These are phyloP conservation scores for Nadsonia fulvescens DNA, from an alignment of 805 yeast genomes.

Conservation along the genomic window DNA sequence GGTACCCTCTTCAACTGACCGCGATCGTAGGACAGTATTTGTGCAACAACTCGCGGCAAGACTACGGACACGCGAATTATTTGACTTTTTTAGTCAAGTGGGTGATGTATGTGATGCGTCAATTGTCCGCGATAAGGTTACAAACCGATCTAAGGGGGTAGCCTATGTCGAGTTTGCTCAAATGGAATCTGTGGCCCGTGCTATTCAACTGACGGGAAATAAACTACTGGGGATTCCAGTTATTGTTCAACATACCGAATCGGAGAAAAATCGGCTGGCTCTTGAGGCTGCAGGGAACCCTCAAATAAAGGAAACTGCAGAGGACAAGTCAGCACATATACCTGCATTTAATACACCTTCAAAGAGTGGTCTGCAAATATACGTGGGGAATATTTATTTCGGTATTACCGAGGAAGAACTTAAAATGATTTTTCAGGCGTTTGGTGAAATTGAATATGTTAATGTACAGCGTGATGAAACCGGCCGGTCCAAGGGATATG, in stretches of 20 bases:
- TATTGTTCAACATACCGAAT: constrained; percentile 18
- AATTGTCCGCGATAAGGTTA: constrained; percentile 17
- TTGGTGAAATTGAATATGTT: constrained; percentile 62
- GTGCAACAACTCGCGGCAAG: constrained; percentile 20
- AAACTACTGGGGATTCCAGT: constrained; percentile 19
- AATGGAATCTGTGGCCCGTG: constrained; percentile 15
- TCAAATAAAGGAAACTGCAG: too few relatives aligned
- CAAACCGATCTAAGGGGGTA: constrained; percentile 19
- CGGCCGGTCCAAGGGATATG: constrained; percentile 77
- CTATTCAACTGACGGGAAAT: constrained; percentile 18
- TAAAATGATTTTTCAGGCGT: constrained; percentile 40
- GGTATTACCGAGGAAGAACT: constrained; percentile 51
- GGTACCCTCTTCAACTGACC: constrained; percentile 9
- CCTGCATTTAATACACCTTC: not conserved
- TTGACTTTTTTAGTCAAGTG: constrained; percentile 17
- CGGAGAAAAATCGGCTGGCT: constrained; percentile 18
- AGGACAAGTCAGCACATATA: constrained; percentile 1
- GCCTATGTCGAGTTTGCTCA: constrained; percentile 20
- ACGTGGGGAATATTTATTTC: constrained; percentile 18
- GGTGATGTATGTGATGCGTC: constrained; percentile 20
- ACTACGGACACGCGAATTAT: constrained; percentile 15
- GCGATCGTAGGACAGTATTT: constrained; percentile 19
- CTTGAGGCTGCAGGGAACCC: constrained; percentile 9
- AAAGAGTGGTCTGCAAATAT: constrained; percentile 13
- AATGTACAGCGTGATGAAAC: constrained; percentile 76